Conservation (phyloP, 1,139 yeast species). For the Candida gigantensis region DNA sequence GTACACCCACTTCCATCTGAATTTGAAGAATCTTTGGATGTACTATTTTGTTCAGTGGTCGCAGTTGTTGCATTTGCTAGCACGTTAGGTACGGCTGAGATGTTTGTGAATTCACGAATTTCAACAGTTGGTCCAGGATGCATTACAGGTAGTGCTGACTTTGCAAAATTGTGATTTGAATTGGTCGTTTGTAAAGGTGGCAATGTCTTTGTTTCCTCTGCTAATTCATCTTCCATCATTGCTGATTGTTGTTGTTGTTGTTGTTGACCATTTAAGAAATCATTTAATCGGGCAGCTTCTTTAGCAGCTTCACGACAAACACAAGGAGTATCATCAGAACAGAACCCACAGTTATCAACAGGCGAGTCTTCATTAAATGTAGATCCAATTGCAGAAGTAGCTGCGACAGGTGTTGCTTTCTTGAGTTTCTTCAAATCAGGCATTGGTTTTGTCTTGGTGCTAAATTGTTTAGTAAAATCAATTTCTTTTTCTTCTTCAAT, state of each 20-base stretch:
- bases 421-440: slow-evolving; percentile 39
- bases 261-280: slow-evolving; percentile 22
- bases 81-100: slow-evolving; percentile 43
- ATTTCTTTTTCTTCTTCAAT: slow-evolving; percentile 34
- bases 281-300: slow-evolving; percentile 48
- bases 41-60: slow-evolving; percentile 7
- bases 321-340: slow-evolving; percentile 90
- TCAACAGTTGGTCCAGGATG: slow-evolving; percentile 70
- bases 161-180: slow-evolving; percentile 23
- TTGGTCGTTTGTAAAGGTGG: slow-evolving; percentile 37
- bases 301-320: slow-evolving; percentile 84
- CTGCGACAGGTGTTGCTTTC: slow-evolving; percentile 6
- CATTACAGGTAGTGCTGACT: slow-evolving; percentile 53
- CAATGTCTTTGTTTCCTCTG: slow-evolving; percentile 25
- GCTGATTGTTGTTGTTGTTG: slow-evolving; percentile 12
- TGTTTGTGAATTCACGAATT: slow-evolving; percentile 44
- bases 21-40: slow-evolving; percentile 14
- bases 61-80: slow-evolving; percentile 15
- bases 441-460: slow-evolving; percentile 32
- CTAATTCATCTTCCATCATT: slow-evolving; percentile 15
- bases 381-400: slow-evolving; percentile 3
- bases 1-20: slow-evolving; percentile 56
- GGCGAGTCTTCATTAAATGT: slow-evolving; percentile 50
- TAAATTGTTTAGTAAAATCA: slow-evolving; percentile 56
- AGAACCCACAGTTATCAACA: slow-evolving; percentile 86